Evolutionary conservation across 176 grass and related monocot genomes (phyloP).

Genomic region (Carex scoparia): DNA sequence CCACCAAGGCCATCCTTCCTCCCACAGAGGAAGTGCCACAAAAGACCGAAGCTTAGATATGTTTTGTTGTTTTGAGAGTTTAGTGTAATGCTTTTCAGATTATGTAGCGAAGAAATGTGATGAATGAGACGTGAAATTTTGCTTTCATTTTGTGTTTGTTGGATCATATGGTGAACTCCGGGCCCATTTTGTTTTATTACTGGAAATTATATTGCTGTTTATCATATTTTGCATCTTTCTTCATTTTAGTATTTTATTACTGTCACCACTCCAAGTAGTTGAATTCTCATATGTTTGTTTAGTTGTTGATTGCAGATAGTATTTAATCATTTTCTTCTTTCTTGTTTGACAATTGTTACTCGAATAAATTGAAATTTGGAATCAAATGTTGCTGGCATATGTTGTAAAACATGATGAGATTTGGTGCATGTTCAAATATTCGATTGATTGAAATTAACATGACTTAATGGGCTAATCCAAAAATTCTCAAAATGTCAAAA

Average conservation of each 20-base stretch:
- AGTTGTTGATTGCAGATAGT: neutral
- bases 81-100: neutral
- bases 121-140: conserved; percentile 23
- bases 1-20: conserved; percentile 43
- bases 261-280: no score
- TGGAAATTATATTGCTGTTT: neutral
- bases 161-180: neutral
- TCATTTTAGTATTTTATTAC: neutral
- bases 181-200: conserved; percentile 17
- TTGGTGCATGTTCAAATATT: neutral
- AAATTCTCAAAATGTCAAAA: neutral
- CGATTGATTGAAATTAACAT: neutral
- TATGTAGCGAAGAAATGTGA: conserved; percentile 8
- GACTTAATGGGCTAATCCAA: neutral
- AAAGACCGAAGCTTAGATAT: conserved; percentile 1
- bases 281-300: neutral
- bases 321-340: neutral
- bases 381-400: no score
- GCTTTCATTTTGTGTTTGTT: conserved; percentile 12
- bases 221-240: neutral
- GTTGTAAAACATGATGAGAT: no score
- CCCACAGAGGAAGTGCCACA: conserved; percentile 27
- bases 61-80: conserved; percentile 6
- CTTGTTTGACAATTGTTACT: neutral
- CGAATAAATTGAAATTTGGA: no score